Percentiles rank a stretch among this genome's conserved stretches.
These are phyloP conservation scores for Botrytis squamosa DNA, from an alignment of 2,329 filamentous ascomycete genomes.

Conservation along the genomic window DNA sequence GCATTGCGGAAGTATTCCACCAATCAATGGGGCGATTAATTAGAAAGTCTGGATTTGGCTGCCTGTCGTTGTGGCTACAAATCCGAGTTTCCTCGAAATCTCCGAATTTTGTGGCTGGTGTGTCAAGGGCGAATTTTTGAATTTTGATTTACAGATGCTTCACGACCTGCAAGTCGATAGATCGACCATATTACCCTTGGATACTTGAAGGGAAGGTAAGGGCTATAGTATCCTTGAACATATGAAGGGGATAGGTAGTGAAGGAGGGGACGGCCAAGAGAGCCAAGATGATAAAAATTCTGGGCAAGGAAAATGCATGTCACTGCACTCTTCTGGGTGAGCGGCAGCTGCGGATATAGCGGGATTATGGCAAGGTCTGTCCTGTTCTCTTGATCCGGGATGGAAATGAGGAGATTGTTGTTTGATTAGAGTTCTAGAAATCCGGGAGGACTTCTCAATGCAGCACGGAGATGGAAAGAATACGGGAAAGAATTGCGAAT, in stretches of 20 bases:
- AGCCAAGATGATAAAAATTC: neutral
- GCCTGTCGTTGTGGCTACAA: neutral
- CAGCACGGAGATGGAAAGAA: conserved; percentile 6
- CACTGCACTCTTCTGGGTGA: neutral
- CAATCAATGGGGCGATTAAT: neutral
- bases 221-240: neutral
- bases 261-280: neutral
- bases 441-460: conserved; percentile 1
- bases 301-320: conserved; percentile 6
- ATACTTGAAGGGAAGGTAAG: neutral
- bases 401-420: conserved; percentile 6
- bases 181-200: neutral
- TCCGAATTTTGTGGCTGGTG: conserved; percentile 14
- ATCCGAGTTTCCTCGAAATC: neutral
- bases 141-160: too few species aligned
- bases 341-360: neutral
- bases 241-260: neutral
- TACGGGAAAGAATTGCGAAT: conserved; percentile 7
- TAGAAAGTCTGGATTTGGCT: neutral
- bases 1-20: conserved; percentile 4
- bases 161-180: neutral
- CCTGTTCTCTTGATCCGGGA: neutral
- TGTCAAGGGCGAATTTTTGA: too few species aligned
- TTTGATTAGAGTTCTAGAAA: conserved; percentile 8
- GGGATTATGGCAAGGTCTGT: neutral